Base-by-base conservation (phyloP, 768 basidiomycete genomes). In the Hypsizygus marmoreus region DNA sequence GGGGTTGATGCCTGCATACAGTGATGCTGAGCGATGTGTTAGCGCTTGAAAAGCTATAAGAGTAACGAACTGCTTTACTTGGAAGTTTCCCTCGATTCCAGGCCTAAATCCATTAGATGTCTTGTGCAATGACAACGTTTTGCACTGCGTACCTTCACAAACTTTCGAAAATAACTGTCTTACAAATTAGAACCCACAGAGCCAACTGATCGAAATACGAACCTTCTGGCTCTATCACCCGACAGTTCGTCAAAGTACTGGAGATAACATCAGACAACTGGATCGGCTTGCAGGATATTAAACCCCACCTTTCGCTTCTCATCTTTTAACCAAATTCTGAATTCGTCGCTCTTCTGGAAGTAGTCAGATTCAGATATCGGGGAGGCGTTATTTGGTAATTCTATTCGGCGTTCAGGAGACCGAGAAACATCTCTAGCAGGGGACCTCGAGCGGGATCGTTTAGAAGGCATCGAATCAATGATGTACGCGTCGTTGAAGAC, bases 171-270 rank as follows among this genome's bases (percentile, higher is more conserved):
- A 62, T 95, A 93, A 58, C 89, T 91, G 47, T 19, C 44, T 48
- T 60, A 55, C 40, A 40, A 57, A 62, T 72, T 49, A 70, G 65
- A 55, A 55, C 56, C 52, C 48, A 56, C 48, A 39, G 50, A 41
- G 49, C 40, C 29, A 53, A 49, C 42, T 47, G 43, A 32, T 20
- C 16, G 41, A 47, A 33, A 34, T 14, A 55, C 79, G 62, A 61
- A 87, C 81, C 81, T 87, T 55, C 88, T 78, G 3, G 93, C 85
- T 61, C 77, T 84, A 23, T 94, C 91, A 20, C 90, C 82, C 13
- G 84, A 83, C 45, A 97, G 73, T 48, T 92, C 86, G 56, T 92
- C 88, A 57, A 95, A 86, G 61, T 93, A 93, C 90, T 93, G 47
- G 12, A 23, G 19, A 31, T 40, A 22, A 41, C 24, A 30, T 47